Evolutionary conservation across 352 stramenopile species (phyloP).

Genomic region (Globisporangium orthogonon): DNA sequence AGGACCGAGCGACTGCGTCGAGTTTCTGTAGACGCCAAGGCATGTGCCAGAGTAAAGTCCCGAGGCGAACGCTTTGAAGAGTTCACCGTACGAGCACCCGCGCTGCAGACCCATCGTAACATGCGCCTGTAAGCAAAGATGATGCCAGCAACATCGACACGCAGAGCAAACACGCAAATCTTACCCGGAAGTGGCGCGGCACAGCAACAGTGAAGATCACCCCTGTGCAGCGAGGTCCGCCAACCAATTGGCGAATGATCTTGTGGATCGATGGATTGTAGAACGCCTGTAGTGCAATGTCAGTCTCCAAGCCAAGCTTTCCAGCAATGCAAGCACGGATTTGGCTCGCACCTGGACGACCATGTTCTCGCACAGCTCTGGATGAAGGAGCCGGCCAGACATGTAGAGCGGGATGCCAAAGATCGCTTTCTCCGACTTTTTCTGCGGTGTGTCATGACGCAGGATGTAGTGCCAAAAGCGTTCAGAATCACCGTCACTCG

Average conservation of each 20-base stretch:
- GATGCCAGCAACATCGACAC: background rate
- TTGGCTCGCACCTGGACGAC: conserved; percentile 46
- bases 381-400: conserved; percentile 74
- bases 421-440: conserved; percentile 70
- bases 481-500: conserved; percentile 14
- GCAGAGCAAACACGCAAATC: conserved; percentile 1
- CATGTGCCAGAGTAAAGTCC: conserved; percentile 66
- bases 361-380: conserved; percentile 84
- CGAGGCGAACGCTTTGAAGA: conserved; percentile 54
- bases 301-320: background rate
- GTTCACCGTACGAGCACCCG: conserved; percentile 43
- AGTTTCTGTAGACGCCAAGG: conserved; percentile 67
- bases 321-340: background rate
- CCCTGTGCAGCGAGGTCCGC: conserved; percentile 66
- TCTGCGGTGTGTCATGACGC: conserved; percentile 42
- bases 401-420: conserved; percentile 82
- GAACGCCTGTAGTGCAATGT: conserved; percentile 38
- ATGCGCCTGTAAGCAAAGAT: conserved; percentile 1
- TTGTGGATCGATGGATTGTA: conserved; percentile 85
- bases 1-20: conserved; percentile 36
- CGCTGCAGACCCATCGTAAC: conserved; percentile 7
- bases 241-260: conserved; percentile 75
- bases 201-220: conserved; percentile 60
- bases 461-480: conserved; percentile 71
- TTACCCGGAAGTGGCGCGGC: conserved; percentile 33